These are phyloP conservation scores for Aureobasidium leucospermi DNA, from an alignment of 2,329 filamentous ascomycete genomes.

Conservation along the genomic window DNA sequence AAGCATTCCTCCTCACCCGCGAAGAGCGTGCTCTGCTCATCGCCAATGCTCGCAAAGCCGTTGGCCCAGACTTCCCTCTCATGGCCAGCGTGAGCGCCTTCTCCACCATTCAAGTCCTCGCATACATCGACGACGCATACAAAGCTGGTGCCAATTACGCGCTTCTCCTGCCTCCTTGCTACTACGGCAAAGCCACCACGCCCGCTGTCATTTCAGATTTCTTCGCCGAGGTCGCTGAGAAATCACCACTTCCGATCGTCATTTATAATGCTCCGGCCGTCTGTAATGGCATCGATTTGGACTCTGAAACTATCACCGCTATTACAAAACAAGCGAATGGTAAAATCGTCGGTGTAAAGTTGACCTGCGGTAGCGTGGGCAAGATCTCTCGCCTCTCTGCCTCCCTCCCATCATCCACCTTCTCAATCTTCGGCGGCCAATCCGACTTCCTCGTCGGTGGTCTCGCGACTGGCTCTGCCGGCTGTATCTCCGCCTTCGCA, in stretches of 20 bases:
- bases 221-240: constrained; percentile 46
- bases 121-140: constrained; percentile 35
- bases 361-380: constrained; percentile 56
- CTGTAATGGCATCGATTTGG: constrained; percentile 60
- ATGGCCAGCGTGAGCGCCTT: constrained; percentile 38
- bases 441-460: constrained; percentile 56
- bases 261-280: constrained; percentile 67
- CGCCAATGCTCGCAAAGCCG: constrained; percentile 31
- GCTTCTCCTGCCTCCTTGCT: constrained; percentile 37
- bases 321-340: constrained; percentile 40
- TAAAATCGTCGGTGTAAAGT: constrained; percentile 58
- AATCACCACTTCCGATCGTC: constrained; percentile 55
- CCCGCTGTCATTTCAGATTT: constrained; percentile 35
- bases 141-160: constrained; percentile 35
- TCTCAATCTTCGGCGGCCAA: constrained; percentile 60
- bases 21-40: constrained; percentile 33
- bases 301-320: constrained; percentile 52
- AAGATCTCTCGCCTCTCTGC: constrained; percentile 52
- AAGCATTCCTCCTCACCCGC: constrained; percentile 40
- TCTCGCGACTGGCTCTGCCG: constrained; percentile 39
- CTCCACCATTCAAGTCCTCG: constrained; percentile 36
- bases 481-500: constrained; percentile 45
- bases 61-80: constrained; percentile 35
- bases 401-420: constrained; percentile 46
- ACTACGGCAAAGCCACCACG: constrained; percentile 39